Conservation (phyloP, 164 flowering plant species). For the Vitis amurensis region DNA sequence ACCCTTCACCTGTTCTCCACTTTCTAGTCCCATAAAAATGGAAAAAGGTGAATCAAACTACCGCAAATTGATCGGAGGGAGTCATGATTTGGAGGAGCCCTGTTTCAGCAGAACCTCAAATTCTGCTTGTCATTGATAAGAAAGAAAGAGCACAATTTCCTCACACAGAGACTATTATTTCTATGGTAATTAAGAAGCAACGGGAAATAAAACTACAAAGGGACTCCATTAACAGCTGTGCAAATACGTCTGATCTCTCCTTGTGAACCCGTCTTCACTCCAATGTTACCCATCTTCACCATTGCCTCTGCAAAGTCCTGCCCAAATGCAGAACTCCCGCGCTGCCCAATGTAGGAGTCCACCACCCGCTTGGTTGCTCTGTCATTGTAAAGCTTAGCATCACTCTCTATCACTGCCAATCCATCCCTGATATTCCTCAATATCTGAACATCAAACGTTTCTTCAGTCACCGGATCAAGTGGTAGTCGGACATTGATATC, state of each 20-base stretch:
- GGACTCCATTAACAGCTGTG: conserved; percentile 7
- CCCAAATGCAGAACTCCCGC: background rate
- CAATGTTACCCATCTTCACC: conserved; percentile 24
- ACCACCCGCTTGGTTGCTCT: conserved; percentile 4
- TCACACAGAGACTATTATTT: too few relatives aligned
- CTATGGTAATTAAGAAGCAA: too few relatives aligned
- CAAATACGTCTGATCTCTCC: conserved; percentile 27
- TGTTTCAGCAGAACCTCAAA: too few relatives aligned
- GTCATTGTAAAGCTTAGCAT: conserved; percentile 22
- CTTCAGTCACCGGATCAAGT: conserved; percentile 11
- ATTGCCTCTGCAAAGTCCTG: conserved; percentile 20
- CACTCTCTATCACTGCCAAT: conserved; percentile 21
- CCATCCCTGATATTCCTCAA: conserved; percentile 20
- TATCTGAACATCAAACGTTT: conserved; percentile 18
- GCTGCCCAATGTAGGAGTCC: conserved; percentile 10
- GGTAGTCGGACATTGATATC: conserved; percentile 19
- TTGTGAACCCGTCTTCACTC: conserved; percentile 19
- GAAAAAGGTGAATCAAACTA: too few relatives aligned
- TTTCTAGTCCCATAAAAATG: too few relatives aligned
- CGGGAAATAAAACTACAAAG: background rate
- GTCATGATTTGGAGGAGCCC: too few relatives aligned
- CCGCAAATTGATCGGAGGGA: too few relatives aligned
- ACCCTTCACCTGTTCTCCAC: too few relatives aligned
- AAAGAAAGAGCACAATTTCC: too few relatives aligned
- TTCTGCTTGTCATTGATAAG: too few relatives aligned